Evolutionary conservation across 805 yeast species (phyloP).

Genomic region (Pichia scutulata): DNA sequence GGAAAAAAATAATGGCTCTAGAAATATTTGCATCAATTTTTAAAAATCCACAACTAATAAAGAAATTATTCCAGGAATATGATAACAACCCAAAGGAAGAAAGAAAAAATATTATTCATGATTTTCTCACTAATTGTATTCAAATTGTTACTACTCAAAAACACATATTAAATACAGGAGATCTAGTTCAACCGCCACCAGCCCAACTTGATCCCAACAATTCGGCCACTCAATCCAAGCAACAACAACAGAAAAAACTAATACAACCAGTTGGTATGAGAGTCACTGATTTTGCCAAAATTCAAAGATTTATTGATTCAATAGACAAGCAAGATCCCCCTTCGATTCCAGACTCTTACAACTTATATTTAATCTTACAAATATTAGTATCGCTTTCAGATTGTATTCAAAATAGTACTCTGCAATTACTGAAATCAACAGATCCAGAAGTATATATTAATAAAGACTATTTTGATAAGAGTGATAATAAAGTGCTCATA

Average conservation of each 20-base stretch:
- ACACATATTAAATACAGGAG: slow-evolving; percentile 29
- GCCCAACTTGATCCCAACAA: background rate
- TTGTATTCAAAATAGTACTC: slow-evolving; percentile 52
- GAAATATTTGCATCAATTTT: slow-evolving; percentile 64
- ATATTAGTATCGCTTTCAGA: slow-evolving; percentile 54
- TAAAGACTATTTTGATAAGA: slow-evolving; percentile 11
- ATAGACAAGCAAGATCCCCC: slow-evolving; percentile 83
- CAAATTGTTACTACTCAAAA: slow-evolving; percentile 30
- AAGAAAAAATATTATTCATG: slow-evolving; percentile 53
- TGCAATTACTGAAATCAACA: slow-evolving; percentile 24
- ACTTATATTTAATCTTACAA: slow-evolving; percentile 47
- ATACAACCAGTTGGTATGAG: background rate
- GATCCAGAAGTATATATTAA: slow-evolving; percentile 2
- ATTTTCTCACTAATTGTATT: slow-evolving; percentile 39
- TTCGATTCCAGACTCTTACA: slow-evolving; percentile 51
- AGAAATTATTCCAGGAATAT: slow-evolving; percentile 49
- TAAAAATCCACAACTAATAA: slow-evolving; percentile 45
- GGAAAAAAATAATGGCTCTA: slow-evolving; percentile 70
- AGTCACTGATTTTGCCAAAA: background rate
- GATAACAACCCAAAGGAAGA: slow-evolving; percentile 45
- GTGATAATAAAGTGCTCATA: slow-evolving; percentile 7
- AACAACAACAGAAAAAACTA: slow-evolving; percentile 4
- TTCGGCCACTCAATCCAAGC: slow-evolving; percentile 13
- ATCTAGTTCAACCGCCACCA: slow-evolving; percentile 27
- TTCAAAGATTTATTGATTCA: slow-evolving; percentile 56